A percentile compares a stretch with the other conserved stretches of the same genome.
phyloP scores from a whole-genome alignment of 2,329 filamentous ascomycete genomes.

The Didymella pinodella region DNA sequence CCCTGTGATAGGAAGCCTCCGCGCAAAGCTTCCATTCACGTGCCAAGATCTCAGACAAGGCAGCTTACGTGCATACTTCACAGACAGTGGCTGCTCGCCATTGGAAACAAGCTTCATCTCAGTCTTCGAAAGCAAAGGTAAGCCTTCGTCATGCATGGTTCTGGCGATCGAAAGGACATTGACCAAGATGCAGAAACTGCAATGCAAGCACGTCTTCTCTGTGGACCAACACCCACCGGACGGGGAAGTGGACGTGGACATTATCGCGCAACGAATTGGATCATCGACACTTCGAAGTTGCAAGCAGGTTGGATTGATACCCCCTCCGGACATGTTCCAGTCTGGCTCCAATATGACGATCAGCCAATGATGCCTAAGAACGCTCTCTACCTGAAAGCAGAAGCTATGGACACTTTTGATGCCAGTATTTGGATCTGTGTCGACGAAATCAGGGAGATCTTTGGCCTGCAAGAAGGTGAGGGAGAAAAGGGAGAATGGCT shows the following conservation, averaged over 20 bases:
- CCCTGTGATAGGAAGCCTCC: not conserved
- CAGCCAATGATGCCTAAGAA: conserved; percentile 10
- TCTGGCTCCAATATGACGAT: conserved; percentile 16
- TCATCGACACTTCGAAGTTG: not conserved
- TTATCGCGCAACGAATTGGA: not conserved
- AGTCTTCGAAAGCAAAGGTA: conserved; percentile 8
- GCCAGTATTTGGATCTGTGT: conserved; percentile 20
- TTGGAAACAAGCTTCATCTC: conserved; percentile 1
- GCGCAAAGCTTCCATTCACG: not conserved
- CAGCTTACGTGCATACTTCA: not conserved
- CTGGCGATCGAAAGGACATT: not conserved
- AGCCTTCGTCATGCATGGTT: not conserved
- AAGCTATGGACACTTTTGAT: conserved; percentile 6
- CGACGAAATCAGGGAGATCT: conserved; percentile 12
- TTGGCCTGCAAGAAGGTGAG: conserved; percentile 5
- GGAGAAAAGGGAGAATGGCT: conserved; percentile 22
- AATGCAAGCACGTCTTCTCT: not conserved
- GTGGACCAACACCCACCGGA: not conserved
- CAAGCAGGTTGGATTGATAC: conserved; percentile 4
- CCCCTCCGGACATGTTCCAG: conserved; percentile 1
- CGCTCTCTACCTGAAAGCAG: conserved; percentile 3
- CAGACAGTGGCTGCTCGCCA: not conserved
- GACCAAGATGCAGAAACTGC: not conserved
- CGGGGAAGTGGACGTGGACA: accelerated
- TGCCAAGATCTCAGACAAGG: not conserved